Evolutionary conservation across 352 stramenopile genomes (phyloP).

Genomic region (Globisporangium emineosum): DNA sequence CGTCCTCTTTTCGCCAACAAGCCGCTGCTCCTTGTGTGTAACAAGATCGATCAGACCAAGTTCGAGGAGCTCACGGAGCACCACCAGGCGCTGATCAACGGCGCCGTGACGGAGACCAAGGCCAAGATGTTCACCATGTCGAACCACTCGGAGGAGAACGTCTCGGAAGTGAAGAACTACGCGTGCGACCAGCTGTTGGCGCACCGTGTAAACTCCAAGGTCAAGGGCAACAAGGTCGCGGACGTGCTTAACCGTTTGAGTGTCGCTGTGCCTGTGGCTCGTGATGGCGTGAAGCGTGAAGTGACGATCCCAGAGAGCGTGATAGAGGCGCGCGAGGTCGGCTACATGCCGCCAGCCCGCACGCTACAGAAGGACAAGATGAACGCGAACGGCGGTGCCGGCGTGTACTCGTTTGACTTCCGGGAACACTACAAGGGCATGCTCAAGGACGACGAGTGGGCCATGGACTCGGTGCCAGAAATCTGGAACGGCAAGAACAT

Average conservation of each 20-base stretch:
- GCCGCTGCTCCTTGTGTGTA: slow-evolving; percentile 97
- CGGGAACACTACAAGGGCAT: slow-evolving; percentile 95
- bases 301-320: slow-evolving; percentile 94
- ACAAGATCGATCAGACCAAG: slow-evolving; percentile 98
- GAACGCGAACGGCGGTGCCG: slow-evolving; percentile 95
- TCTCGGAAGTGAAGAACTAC: slow-evolving; percentile 93
- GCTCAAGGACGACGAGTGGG: slow-evolving; percentile 96
- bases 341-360: slow-evolving; percentile 33
- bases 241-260: slow-evolving; percentile 96
- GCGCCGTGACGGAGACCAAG: slow-evolving; percentile 64
- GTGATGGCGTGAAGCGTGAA: slow-evolving; percentile 90
- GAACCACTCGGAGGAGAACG: slow-evolving; percentile 97
- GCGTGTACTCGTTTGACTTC: slow-evolving; percentile 97
- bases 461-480: slow-evolving; percentile 97
- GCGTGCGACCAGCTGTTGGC: slow-evolving; percentile 96
- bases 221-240: slow-evolving; percentile 94
- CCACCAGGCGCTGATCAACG: slow-evolving; percentile 83
- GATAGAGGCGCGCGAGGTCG: slow-evolving; percentile 66
- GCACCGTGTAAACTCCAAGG: slow-evolving; percentile 93
- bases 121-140: slow-evolving; percentile 97
- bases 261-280: slow-evolving; percentile 92
- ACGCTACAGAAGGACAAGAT: slow-evolving; percentile 85
- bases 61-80: slow-evolving; percentile 87
- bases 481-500: slow-evolving; percentile 99
- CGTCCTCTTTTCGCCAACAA: slow-evolving; percentile 99